phyloP scores from a whole-genome alignment of 495 filamentous ascomycete genomes.

The Penicillium taxi region DNA sequence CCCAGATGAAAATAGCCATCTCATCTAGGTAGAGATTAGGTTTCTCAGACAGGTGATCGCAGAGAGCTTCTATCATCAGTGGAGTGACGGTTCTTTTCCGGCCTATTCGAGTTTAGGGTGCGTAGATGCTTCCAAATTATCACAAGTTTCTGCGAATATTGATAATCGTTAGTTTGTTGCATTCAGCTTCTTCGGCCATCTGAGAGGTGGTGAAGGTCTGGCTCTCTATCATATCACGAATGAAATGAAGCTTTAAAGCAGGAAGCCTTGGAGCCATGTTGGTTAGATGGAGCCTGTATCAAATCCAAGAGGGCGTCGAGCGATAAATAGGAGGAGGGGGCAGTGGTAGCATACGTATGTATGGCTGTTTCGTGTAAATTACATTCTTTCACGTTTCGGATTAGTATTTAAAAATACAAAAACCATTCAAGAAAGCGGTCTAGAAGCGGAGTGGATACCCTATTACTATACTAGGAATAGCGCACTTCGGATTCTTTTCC shows the following conservation, averaged over 20 bases:
- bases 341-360: no score
- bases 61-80: conserved; percentile 15
- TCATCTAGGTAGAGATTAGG: conserved; percentile 13
- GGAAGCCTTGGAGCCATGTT: conserved; percentile 5
- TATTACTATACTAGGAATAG: no score
- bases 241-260: conserved; percentile 5
- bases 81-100: conserved; percentile 9
- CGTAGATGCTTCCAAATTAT: conserved; percentile 2
- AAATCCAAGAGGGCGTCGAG: no score
- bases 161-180: conserved; percentile 5
- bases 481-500: no score
- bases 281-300: no score
- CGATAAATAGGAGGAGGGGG: no score
- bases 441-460: no score
- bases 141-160: conserved; percentile 7
- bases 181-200: conserved; percentile 10
- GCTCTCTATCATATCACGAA: conserved; percentile 11
- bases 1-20: conserved; percentile 14
- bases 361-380: no score
- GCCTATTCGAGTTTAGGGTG: background rate
- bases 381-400: no score
- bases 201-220: conserved; percentile 2
- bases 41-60: conserved; percentile 12
- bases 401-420: no score
- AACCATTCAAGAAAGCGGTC: no score